These are phyloP conservation scores for Dinochytrium kinnereticum DNA, from an alignment of 371 early-diverging fungal genomes.

Conservation along the genomic window DNA sequence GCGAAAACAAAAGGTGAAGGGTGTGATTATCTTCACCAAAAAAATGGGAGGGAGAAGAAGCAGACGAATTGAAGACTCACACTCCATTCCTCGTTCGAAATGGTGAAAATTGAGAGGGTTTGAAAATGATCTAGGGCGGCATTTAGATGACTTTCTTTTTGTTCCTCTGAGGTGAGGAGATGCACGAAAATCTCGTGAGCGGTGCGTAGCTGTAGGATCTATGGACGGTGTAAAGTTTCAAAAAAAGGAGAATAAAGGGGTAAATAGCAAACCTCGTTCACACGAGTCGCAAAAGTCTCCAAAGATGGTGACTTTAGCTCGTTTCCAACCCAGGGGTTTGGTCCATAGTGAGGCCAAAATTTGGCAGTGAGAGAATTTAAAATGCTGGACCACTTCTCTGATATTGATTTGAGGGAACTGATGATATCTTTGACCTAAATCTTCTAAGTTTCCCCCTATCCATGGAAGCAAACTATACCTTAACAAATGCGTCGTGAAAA, in stretches of 20 bases:
- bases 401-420: slow-evolving; percentile 1
- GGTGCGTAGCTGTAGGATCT: slow-evolving; percentile 39
- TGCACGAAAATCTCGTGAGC: slow-evolving; percentile 45
- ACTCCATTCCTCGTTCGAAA: slow-evolving; percentile 39
- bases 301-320: slow-evolving; percentile 25
- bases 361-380: slow-evolving; percentile 37
- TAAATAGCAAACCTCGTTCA: slow-evolving; percentile 44
- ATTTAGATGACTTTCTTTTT: slow-evolving; percentile 41
- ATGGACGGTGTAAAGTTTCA: not conserved
- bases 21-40: not conserved
- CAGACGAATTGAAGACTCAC: slow-evolving; percentile 25
- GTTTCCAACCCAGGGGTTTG: slow-evolving; percentile 50
- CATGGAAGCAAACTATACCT: no score
- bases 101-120: slow-evolving; percentile 14
- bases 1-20: no score
- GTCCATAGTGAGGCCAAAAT: slow-evolving; percentile 51
- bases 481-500: slow-evolving; percentile 33
- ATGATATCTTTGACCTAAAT: not conserved
- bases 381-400: slow-evolving; percentile 38
- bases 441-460: no score
- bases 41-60: not conserved
- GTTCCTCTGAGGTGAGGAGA: slow-evolving; percentile 45
- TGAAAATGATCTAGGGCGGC: slow-evolving; percentile 25
- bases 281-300: slow-evolving; percentile 23
- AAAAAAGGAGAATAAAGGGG: not conserved